Conservation (phyloP, 2,329 filamentous ascomycete species). For the Hymenoscyphus repandus region DNA sequence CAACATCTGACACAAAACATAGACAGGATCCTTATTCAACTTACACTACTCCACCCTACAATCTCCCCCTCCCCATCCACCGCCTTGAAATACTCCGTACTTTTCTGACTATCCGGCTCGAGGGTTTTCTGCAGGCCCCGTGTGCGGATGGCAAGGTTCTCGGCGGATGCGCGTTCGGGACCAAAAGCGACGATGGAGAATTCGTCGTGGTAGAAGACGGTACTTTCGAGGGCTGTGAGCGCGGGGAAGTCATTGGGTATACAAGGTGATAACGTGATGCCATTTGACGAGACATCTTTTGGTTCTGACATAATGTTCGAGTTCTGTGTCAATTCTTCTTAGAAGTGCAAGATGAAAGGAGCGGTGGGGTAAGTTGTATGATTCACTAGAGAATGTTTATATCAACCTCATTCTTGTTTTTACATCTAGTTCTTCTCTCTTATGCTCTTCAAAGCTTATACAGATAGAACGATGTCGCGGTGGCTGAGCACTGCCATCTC, state of each 20-base stretch:
- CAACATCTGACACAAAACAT: no score
- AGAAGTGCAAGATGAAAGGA: no score
- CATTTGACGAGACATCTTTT: neutral
- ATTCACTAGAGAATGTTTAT: no score
- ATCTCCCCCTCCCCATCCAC: conserved; percentile 9
- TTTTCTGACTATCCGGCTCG: neutral
- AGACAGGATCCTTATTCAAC: no score
- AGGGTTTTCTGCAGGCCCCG: neutral
- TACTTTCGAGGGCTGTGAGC: conserved; percentile 14
- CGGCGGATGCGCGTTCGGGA: neutral
- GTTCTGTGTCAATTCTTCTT: no score
- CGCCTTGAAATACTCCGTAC: neutral
- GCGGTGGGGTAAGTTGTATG: no score
- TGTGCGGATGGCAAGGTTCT: conserved; percentile 1
- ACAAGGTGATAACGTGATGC: neutral
- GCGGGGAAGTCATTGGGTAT: conserved; percentile 24
- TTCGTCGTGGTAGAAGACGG: conserved; percentile 11
- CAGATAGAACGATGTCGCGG: no score
- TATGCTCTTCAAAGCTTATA: no score
- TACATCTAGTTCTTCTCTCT: no score
- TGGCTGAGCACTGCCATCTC: no score
- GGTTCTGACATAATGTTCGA: neutral
- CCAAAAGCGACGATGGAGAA: conserved; percentile 16
- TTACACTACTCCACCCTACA: conserved; percentile 15
- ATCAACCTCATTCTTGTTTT: no score